Base-by-base conservation (phyloP, 2,329 filamentous ascomycete genomes). In the Cladosporium sp. region DNA sequence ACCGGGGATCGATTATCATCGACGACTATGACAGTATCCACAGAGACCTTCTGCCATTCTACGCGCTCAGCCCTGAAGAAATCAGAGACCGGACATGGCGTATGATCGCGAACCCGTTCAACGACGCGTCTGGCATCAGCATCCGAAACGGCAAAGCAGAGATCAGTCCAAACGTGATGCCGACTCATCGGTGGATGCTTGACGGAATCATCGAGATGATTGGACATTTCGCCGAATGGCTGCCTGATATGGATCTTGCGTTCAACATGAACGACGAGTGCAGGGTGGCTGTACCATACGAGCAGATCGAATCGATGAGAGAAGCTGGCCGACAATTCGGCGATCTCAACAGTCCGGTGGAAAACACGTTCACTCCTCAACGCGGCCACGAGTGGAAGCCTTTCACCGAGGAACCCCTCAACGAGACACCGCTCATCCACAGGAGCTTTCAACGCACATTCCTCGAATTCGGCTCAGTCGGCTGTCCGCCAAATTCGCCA, bases 221-320 rank as follows among this genome's bases (percentile, higher is more conserved):
- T 32, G 69, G 73, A 34, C 70, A 73, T 1, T 82, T 83, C 58
- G 71, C 72, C 1, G 62, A 78, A 52, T 71, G 74, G 58, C 70
- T 84, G 31, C 81, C 81, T 0, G 80, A 84, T 55, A 84, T 84
- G 81, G 80, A 83, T 59, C 64, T 84, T 35, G 79, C 77, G 0
- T 77, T 84, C 67, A 84, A 84, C 55, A 61, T 83, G n/a, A 81
- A 83, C 54, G 79, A 83, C 56, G 79, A 83, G 59, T 74, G 74
- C 43, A 74, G 81, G 9, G 75, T 83, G 9, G 76, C 77, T 28
- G 74, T 82, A 2, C 79, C 79, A 0, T 77, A 72, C 64, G 68
- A 71, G 37, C 66, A 67, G 3, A 62, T 76, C 13, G 62, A 72
- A 32, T 54, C 54, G 2, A 63, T 77, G 54, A 70, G 63, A 13